Percentiles rank a stretch among this genome's conserved stretches.
These are phyloP conservation scores for Auriscalpium microsporum DNA, from an alignment of 768 basidiomycete genomes.

Conservation along the genomic window DNA sequence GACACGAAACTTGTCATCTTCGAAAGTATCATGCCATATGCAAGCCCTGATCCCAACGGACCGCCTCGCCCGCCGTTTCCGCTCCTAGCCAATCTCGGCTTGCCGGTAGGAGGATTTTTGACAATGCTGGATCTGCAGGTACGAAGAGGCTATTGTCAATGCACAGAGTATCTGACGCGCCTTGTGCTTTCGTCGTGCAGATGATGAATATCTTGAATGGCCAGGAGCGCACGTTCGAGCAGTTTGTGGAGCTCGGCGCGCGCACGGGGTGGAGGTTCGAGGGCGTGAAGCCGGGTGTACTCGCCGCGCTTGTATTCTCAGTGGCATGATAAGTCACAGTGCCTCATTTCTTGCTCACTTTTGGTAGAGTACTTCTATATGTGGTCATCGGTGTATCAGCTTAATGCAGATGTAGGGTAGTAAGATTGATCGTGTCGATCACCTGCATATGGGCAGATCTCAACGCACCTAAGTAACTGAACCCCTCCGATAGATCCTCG, in stretches of 20 bases:
- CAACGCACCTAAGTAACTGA: no score
- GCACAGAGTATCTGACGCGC: neutral
- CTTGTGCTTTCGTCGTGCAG: slow-evolving; percentile 6
- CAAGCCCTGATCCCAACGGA: neutral
- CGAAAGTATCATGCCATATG: slow-evolving; percentile 15
- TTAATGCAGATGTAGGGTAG: no score
- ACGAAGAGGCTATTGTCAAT: neutral
- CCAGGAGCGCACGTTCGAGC: slow-evolving; percentile 23
- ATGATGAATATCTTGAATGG: slow-evolving; percentile 24
- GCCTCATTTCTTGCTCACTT: no score
- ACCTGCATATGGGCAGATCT: no score
- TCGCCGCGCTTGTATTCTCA: neutral
- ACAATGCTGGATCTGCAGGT: slow-evolving; percentile 6
- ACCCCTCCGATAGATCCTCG: no score
- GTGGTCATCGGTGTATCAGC: no score
- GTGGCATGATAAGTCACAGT: slow-evolving; percentile 3
- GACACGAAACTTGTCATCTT: slow-evolving; percentile 17
- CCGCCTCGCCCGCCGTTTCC: slow-evolving; percentile 2
- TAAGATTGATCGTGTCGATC: no score
- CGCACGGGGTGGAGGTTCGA: slow-evolving; percentile 25
- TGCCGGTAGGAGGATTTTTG: neutral
- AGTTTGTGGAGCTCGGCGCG: slow-evolving; percentile 18
- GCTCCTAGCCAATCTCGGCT: slow-evolving; percentile 7
- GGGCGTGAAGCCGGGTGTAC: slow-evolving; percentile 3
- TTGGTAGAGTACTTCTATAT: no score